Evolutionary conservation across 805 yeast genomes (phyloP), one percentile per base, ranked within the genome.

Genomic region (Kodamaea lidongshanica): DNA sequence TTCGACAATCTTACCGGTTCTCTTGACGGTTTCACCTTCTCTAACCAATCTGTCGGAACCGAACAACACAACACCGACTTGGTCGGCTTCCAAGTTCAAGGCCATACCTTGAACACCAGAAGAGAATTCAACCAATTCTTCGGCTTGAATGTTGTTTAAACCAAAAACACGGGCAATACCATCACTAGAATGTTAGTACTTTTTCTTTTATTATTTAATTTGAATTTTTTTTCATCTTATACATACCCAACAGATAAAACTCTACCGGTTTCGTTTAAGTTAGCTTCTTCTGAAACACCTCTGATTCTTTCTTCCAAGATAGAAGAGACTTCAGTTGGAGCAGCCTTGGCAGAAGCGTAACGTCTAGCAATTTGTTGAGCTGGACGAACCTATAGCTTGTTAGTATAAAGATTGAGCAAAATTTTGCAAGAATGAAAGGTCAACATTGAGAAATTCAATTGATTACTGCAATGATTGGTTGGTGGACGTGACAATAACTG

Each of bases 91-190:
- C 79, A 92, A 84, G 80, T 92, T 92, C 65, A 92, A 79, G 61
- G 98, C 97, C 99, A 92, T 92, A 82, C 98, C 99, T 72, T 88
- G 86, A 56, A 89, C 97, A 77, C 99, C 98, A 40, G 98, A 86
- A 41, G 96, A 75, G 75, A 92, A 94, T 74, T 92, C 98, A 58
- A 92, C 96, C 67, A 92, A 79, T 75, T 92, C 99, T 76, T 92
- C 98, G 63, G 98, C 98, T 78, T 89, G 97, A 70, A 87, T 80
- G 79, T 92, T 92, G 92, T 88, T 92, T 58, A 92, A 76, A 74
- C 99, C 99, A 74, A 84, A 92, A 61, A 92, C 95, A 79, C 97
- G 94, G 67, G 98, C 99, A 65, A 92, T 92, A 92, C 99, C 99
- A 72, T 92, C 99, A 83, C 98, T 78, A 31, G n/a, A 24, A 33